phyloP scores from a whole-genome alignment of 164 flowering plant genomes.

The Litsea cubeba region DNA sequence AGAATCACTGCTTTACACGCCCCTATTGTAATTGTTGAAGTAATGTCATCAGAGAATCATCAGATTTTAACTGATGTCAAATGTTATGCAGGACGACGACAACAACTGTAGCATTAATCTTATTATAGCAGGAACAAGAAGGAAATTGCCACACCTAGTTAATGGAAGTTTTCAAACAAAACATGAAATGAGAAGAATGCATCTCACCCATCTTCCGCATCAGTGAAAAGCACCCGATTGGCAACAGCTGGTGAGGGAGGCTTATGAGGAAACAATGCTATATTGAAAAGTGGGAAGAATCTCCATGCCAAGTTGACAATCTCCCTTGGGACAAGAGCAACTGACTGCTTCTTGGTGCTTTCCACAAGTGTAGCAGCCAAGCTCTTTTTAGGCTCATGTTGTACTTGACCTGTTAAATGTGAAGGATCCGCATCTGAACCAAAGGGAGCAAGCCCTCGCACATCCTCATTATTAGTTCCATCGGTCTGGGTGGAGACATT shows the following conservation, averaged over 20 bases:
- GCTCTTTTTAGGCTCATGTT: constrained; percentile 49
- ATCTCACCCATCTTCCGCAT: constrained; percentile 94
- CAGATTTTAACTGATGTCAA: neutral
- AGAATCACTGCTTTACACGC: too few species aligned
- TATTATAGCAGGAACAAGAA: neutral
- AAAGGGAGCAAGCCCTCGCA: constrained; percentile 12
- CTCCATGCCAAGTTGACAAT: constrained; percentile 60
- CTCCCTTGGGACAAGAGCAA: constrained; percentile 75
- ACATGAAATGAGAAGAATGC: constrained; percentile 5
- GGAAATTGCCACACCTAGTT: neutral
- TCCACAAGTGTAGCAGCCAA: constrained; percentile 86
- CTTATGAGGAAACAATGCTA: constrained; percentile 87
- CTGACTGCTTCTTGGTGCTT: constrained; percentile 70
- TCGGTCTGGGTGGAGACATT: constrained; percentile 12
- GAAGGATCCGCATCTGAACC: constrained; percentile 16
- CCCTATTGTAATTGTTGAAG: neutral
- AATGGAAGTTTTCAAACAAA: neutral
- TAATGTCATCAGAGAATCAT: neutral
- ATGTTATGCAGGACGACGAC: neutral
- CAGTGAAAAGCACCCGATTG: constrained; percentile 90
- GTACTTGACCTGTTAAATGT: constrained; percentile 26
- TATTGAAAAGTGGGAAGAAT: constrained; percentile 74
- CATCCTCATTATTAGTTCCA: constrained; percentile 28
- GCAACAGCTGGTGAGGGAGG: constrained; percentile 73
- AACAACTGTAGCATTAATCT: neutral